Evolutionary conservation across 2,329 filamentous ascomycete genomes (phyloP).

Genomic region (Tolypocladium amazonense): DNA sequence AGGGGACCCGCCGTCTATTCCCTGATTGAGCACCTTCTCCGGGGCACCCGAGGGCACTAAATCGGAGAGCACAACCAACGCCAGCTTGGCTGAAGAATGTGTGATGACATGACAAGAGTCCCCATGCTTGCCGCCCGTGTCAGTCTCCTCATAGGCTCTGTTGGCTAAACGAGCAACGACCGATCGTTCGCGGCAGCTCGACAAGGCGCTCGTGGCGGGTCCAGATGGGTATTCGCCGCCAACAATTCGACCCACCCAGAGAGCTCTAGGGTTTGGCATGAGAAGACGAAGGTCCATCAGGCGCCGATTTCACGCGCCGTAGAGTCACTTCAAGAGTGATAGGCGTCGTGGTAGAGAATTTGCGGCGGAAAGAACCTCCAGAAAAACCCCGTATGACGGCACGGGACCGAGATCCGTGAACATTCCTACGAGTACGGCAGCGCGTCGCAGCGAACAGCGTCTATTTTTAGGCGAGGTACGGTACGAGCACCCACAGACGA

Average conservation of each 20-base stretch:
- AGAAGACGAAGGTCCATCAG: neutral
- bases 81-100: neutral
- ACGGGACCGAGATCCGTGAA: neutral
- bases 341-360: neutral
- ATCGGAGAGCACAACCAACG: slow-evolving; percentile 2
- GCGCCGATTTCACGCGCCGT: neutral
- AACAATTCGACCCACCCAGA: neutral
- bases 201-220: neutral
- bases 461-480: slow-evolving; percentile 1
- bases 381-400: neutral
- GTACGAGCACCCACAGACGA: neutral
- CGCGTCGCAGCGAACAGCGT: neutral
- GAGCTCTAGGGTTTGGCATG: neutral
- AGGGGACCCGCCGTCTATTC: slow-evolving; percentile 7
- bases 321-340: neutral
- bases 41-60: slow-evolving; percentile 5
- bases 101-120: neutral
- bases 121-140: neutral
- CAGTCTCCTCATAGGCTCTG: neutral
- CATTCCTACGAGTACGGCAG: neutral
- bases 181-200: neutral
- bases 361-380: neutral
- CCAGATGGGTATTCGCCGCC: neutral
- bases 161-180: neutral
- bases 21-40: slow-evolving; percentile 11